Percentiles rank a stretch among this genome's conserved stretches.
Evolutionary conservation across 495 filamentous ascomycete genomes (phyloP).

Genomic region (Neurospora hispaniola): DNA sequence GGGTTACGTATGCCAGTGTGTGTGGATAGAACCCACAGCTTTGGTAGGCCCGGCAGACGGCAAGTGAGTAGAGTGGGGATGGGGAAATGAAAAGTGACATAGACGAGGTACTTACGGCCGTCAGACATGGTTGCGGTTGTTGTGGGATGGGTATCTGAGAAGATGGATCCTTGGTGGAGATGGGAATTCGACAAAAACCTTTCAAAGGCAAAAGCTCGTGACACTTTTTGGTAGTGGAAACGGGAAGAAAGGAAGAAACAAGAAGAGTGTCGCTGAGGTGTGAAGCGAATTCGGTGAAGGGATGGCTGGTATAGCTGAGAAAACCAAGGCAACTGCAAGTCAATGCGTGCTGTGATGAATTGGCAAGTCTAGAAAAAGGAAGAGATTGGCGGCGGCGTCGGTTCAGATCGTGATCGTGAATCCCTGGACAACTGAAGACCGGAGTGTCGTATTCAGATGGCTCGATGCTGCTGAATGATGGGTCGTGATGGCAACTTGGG

Average conservation of each 20-base stretch:
- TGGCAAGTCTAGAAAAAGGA: conserved; percentile 18
- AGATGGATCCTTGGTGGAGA: background rate
- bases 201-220: background rate
- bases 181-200: background rate
- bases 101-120: conserved; percentile 20
- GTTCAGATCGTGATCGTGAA: background rate
- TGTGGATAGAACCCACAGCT: background rate
- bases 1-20: background rate
- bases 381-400: conserved; percentile 15
- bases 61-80: background rate
- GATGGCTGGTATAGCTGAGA: background rate
- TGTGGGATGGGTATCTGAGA: background rate
- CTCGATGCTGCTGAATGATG: conserved; percentile 10
- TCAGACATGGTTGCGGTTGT: conserved; percentile 18
- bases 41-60: background rate
- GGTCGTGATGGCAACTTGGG: conserved; percentile 7
- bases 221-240: background rate
- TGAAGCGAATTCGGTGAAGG: background rate
- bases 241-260: background rate
- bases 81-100: background rate
- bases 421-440: background rate
- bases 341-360: conserved; percentile 9
- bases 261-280: background rate
- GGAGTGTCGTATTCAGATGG: background rate
- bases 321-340: conserved; percentile 9